phyloP scores from a whole-genome alignment of 208 protist species.

The Trypanosoma conorhini region DNA sequence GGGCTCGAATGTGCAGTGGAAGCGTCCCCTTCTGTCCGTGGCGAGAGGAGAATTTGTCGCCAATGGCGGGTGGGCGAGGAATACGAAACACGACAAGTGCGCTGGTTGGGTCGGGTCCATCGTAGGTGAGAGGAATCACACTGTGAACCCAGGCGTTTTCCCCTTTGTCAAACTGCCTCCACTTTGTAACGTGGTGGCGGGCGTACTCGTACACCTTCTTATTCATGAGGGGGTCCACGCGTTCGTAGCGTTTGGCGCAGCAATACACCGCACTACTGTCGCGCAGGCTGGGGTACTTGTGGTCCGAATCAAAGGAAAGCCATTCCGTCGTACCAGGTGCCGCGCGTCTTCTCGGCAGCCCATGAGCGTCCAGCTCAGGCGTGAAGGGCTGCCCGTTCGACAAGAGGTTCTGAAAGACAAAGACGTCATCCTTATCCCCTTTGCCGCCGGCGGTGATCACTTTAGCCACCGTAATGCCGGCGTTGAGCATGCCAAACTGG shows the following conservation, averaged over 20 bases:
- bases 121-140: conserved; percentile 85
- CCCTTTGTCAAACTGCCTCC: conserved; percentile 90
- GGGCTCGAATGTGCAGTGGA: conserved; percentile 91
- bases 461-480: conserved; percentile 94
- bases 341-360: conserved; percentile 67
- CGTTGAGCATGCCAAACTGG: conserved; percentile 98
- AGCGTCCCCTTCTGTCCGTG: conserved; percentile 99
- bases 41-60: conserved; percentile 99
- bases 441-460: conserved; percentile 64
- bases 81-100: conserved; percentile 90
- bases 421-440: conserved; percentile 53
- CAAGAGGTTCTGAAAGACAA: conserved; percentile 88
- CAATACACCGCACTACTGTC: conserved; percentile 83
- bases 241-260: conserved; percentile 76
- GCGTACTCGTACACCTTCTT: conserved; percentile 82
- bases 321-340: conserved; percentile 38
- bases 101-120: conserved; percentile 78
- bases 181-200: conserved; percentile 81
- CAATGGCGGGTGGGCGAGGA: conserved; percentile 97
- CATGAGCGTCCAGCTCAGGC: conserved; percentile 63
- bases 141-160: conserved; percentile 91
- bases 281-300: conserved; percentile 70
- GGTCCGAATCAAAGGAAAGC: conserved; percentile 78
- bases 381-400: conserved; percentile 69
- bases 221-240: conserved; percentile 72